Conservation (phyloP, 2,329 filamentous ascomycete genomes). For the Amesomyces nigricolor region DNA sequence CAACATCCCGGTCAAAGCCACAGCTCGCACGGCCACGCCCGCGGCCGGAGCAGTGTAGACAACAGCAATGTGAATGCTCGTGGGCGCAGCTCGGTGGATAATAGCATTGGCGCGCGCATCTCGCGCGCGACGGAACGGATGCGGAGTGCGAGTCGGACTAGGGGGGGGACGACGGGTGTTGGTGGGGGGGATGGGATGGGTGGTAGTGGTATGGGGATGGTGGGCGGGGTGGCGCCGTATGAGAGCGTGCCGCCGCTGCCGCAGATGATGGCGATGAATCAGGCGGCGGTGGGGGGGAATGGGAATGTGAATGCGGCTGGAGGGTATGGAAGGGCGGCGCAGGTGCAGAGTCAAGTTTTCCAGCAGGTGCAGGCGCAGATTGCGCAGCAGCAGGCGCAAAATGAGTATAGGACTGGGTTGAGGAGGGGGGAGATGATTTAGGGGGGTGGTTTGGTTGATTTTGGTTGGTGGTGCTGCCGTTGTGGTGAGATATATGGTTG, state of each 20-base stretch:
- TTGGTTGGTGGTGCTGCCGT: not conserved
- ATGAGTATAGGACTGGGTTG: conserved; percentile 46
- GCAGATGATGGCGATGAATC: conserved; percentile 28
- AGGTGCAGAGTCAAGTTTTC: conserved; percentile 26
- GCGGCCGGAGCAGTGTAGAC: conserved; percentile 52
- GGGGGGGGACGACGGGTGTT: conserved; percentile 28
- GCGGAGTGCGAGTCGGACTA: conserved; percentile 52
- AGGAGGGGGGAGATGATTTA: conserved; percentile 53
- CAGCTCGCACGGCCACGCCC: conserved; percentile 41
- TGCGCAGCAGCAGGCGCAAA: conserved; percentile 25
- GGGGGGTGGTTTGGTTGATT: conserved; percentile 17
- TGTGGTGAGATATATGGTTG: not conserved
- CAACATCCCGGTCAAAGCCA: too few relatives aligned
- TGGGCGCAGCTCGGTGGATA: too few relatives aligned
- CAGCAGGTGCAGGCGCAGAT: conserved; percentile 23
- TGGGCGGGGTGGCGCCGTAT: conserved; percentile 30
- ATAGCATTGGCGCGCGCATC: conserved; percentile 47
- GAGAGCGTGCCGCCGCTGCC: conserved; percentile 39
- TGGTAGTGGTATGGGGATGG: too few relatives aligned
- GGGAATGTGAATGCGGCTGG: not conserved
- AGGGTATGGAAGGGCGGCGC: conserved; percentile 19
- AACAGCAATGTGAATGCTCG: conserved; percentile 26
- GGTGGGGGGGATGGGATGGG: not conserved
- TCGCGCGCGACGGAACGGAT: conserved; percentile 55
- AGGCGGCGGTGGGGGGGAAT: not conserved